These are phyloP conservation scores for Chenopodium suecicum DNA, from an alignment of 148 eudicot species.

Conservation along the genomic window DNA sequence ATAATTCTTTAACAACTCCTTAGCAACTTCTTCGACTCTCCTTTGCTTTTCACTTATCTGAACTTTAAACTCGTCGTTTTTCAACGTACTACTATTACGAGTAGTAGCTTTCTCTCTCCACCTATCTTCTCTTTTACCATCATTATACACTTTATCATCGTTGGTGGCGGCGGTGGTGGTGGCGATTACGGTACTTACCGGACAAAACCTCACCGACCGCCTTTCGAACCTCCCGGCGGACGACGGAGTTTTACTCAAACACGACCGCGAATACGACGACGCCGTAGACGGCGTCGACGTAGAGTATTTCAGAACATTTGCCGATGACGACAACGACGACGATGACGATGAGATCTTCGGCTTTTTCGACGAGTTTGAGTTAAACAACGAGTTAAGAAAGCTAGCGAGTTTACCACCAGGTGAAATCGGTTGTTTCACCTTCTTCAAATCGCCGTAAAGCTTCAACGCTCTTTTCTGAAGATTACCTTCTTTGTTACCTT, in stretches of 20 bases:
- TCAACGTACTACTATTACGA: not conserved
- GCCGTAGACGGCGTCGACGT: conserved; percentile 29
- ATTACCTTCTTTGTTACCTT: conserved; percentile 25
- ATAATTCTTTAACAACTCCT: conserved; percentile 57
- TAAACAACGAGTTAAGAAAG: conserved; percentile 71
- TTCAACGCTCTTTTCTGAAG: conserved; percentile 53
- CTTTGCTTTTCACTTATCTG: conserved; percentile 52
- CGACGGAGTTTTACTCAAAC: conserved; percentile 41
- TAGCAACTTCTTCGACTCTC: conserved; percentile 62
- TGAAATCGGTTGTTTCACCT: conserved; percentile 79
- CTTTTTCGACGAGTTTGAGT: conserved; percentile 42
- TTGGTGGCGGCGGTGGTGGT: not conserved
- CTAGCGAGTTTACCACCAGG: conserved; percentile 79
- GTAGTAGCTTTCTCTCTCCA: not conserved
- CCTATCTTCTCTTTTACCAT: too few species aligned
- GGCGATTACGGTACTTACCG: conserved; percentile 20
- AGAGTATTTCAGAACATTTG: not conserved
- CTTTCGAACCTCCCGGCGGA: conserved; percentile 29
- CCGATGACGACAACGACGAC: conserved; percentile 1
- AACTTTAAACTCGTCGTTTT: conserved; percentile 30
- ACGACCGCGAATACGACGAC: conserved; percentile 37
- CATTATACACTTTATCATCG: not conserved
- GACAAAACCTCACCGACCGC: conserved; percentile 37
- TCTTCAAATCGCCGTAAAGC: conserved; percentile 80
- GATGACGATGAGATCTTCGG: conserved; percentile 23